These are phyloP conservation scores for Yamadazyma tumulicola DNA, from an alignment of 805 yeast genomes.

Conservation along the genomic window DNA sequence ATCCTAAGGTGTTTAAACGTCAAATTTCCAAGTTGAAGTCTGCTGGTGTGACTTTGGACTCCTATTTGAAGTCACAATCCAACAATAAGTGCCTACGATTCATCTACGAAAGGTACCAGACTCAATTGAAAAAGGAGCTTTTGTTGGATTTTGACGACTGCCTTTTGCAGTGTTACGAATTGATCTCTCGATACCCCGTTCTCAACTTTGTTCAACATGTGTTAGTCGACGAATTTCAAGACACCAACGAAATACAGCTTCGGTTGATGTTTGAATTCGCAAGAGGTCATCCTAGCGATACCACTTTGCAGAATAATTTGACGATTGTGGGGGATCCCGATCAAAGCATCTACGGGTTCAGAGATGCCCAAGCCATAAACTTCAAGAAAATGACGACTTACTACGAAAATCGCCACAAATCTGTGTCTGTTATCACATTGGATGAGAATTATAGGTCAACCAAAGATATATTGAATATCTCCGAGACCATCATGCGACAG, in stretches of 20 bases:
- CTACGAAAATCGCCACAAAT: constrained; percentile 23
- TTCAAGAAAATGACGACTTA: constrained; percentile 52
- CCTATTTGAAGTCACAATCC: constrained; percentile 13
- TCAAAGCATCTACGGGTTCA: constrained; percentile 87
- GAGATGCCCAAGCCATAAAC: constrained; percentile 73
- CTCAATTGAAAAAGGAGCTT: constrained; percentile 35
- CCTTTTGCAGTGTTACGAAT: constrained; percentile 49
- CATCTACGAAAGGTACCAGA: constrained; percentile 54
- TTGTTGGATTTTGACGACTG: constrained; percentile 84
- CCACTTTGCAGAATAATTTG: constrained; percentile 44
- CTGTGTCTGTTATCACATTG: constrained; percentile 38
- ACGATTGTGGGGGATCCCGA: constrained; percentile 97
- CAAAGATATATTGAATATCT: constrained; percentile 54
- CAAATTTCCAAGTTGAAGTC: constrained; percentile 59
- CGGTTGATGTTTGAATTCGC: constrained; percentile 55
- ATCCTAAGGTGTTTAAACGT: constrained; percentile 36
- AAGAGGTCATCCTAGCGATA: constrained; percentile 28
- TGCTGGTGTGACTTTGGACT: constrained; percentile 45
- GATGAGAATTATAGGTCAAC: constrained; percentile 82
- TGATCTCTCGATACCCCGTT: constrained; percentile 47
- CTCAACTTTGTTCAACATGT: constrained; percentile 60
- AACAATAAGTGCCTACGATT: constrained; percentile 5
- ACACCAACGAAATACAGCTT: constrained; percentile 77
- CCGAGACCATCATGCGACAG: constrained; percentile 63
- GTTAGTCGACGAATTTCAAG: constrained; percentile 92